Conservation (phyloP, 371 early-diverging fungal species). For the Mucor lusitanicus region DNA sequence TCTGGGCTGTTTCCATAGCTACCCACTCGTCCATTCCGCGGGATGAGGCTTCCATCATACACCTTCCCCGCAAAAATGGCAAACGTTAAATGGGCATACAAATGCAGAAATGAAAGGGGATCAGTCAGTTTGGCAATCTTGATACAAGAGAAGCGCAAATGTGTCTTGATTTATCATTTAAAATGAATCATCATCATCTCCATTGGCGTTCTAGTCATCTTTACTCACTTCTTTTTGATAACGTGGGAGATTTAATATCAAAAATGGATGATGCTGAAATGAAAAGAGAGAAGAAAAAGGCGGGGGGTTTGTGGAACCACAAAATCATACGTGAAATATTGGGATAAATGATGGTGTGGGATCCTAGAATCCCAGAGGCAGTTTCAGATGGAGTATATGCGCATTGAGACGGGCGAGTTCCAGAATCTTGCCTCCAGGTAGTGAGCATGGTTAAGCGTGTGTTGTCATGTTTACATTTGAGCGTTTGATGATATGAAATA, state of each 20-base stretch:
- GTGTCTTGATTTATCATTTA: slow-evolving; percentile 2
- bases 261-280: neutral
- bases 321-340: neutral
- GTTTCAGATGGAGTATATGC: neutral
- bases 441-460: neutral
- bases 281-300: neutral
- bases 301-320: neutral
- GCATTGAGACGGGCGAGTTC: neutral
- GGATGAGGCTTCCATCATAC: neutral
- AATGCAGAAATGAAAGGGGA: neutral
- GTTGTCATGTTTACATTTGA: neutral
- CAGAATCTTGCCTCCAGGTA: neutral
- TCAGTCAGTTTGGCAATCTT: too few relatives aligned
- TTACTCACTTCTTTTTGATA: neutral
- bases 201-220: neutral
- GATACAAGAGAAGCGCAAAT: neutral
- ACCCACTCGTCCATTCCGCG: slow-evolving; percentile 5
- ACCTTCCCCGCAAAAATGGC: neutral
- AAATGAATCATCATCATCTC: neutral
- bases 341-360: neutral
- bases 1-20: slow-evolving; percentile 1
- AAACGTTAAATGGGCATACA: neutral
- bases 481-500: neutral
- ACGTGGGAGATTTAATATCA: slow-evolving; percentile 7
- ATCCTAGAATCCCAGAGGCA: neutral